phyloP scores from a whole-genome alignment of 441 rosid genomes.

The Eruca vesicaria region DNA sequence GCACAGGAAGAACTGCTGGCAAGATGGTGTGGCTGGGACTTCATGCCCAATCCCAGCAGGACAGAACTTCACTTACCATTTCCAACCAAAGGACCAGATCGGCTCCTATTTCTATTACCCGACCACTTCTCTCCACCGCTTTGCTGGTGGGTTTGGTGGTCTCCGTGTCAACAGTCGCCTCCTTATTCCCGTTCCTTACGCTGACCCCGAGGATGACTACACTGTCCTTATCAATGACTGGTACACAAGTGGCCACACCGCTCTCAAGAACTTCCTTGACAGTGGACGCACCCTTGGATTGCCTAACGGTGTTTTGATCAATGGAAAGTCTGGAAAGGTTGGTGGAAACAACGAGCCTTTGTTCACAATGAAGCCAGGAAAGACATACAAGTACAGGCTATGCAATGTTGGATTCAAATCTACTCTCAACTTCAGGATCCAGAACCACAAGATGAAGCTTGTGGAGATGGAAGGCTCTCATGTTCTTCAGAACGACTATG shows the following conservation, averaged over 20 bases:
- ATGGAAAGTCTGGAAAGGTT: constrained; percentile 47
- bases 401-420: constrained; percentile 65
- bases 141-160: constrained; percentile 66
- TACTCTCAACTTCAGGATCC: constrained; percentile 58
- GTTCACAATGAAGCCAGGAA: constrained; percentile 61
- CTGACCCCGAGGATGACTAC: constrained; percentile 57
- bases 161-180: constrained; percentile 58
- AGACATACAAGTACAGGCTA: constrained; percentile 59
- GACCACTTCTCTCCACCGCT: constrained; percentile 45
- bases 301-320: constrained; percentile 57
- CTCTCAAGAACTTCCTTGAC: constrained; percentile 45
- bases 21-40: constrained; percentile 58
- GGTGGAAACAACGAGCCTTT: constrained; percentile 53
- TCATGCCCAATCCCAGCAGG: constrained; percentile 63
- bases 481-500: constrained; percentile 52
- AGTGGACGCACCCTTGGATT: constrained; percentile 51
- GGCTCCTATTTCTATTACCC: constrained; percentile 77
- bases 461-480: constrained; percentile 84
- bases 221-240: constrained; percentile 52
- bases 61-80: constrained; percentile 51
- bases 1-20: constrained; percentile 68
- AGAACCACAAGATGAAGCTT: constrained; percentile 59
- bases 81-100: constrained; percentile 73
- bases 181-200: constrained; percentile 60
- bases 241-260: constrained; percentile 47